Percentiles rank a stretch among this genome's conserved stretches.
phyloP scores from a whole-genome alignment of 495 filamentous ascomycete genomes.

The Aspergillus wentii region DNA sequence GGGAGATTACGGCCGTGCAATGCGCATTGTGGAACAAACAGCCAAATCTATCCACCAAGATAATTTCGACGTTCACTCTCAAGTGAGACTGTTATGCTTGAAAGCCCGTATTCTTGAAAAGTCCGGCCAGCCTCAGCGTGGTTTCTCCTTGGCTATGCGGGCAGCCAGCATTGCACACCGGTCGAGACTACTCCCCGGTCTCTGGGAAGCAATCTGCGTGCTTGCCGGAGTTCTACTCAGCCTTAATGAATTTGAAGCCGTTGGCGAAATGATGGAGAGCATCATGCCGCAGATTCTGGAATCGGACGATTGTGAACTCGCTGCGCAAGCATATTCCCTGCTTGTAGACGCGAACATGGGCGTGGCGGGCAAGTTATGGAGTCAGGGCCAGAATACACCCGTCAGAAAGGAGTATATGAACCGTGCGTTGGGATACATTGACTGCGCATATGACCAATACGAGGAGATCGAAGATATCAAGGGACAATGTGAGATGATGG shows the following conservation, averaged over 20 bases:
- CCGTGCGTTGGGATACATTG: constrained; percentile 61
- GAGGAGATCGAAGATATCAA: constrained; percentile 68
- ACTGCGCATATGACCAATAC: constrained; percentile 63
- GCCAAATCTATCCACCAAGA: constrained; percentile 60
- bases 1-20: constrained; percentile 57
- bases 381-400: constrained; percentile 15
- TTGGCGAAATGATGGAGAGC: constrained; percentile 60
- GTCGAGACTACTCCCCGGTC: constrained; percentile 61
- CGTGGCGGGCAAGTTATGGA: constrained; percentile 54
- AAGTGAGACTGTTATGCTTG: constrained; percentile 66
- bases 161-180: constrained; percentile 74
- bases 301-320: constrained; percentile 59
- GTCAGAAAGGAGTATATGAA: constrained; percentile 55
- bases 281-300: constrained; percentile 83
- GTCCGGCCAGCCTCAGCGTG: constrained; percentile 69
- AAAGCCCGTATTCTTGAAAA: constrained; percentile 72
- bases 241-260: constrained; percentile 70
- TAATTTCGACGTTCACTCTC: constrained; percentile 68
- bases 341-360: constrained; percentile 84
- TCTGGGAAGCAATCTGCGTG: constrained; percentile 73
- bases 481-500: constrained; percentile 78
- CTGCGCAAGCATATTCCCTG: constrained; percentile 65
- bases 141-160: constrained; percentile 75
- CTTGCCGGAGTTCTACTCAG: constrained; percentile 65
- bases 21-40: constrained; percentile 63